These are phyloP conservation scores for Aspergillus sclerotialis DNA, from an alignment of 2,329 filamentous ascomycete species.

Conservation along the genomic window DNA sequence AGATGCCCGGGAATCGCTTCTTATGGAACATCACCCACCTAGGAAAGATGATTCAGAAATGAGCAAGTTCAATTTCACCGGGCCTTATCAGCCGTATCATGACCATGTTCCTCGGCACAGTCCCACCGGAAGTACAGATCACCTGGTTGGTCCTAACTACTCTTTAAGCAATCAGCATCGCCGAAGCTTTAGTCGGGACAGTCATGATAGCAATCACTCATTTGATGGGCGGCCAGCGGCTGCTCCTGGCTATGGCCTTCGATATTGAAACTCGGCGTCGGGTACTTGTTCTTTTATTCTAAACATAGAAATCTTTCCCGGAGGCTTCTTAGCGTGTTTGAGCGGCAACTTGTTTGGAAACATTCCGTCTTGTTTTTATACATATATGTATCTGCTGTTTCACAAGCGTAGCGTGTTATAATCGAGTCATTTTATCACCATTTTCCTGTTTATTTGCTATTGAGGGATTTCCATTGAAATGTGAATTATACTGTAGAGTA, in stretches of 20 bases:
- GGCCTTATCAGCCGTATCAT: slow-evolving; percentile 35
- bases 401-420: too few species aligned
- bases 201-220: slow-evolving; percentile 21
- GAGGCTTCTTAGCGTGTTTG: slow-evolving; percentile 20
- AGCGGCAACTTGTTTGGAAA: slow-evolving; percentile 6
- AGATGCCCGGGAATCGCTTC: slow-evolving; percentile 63
- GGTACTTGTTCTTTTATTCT: too few species aligned
- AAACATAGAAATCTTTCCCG: too few species aligned
- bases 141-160: slow-evolving; percentile 24
- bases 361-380: too few species aligned
- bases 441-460: too few species aligned
- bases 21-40: slow-evolving; percentile 54
- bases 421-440: too few species aligned
- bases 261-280: too few species aligned
- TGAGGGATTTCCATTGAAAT: too few species aligned
- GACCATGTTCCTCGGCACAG: slow-evolving; percentile 21
- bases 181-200: slow-evolving; percentile 20
- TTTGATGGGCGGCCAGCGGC: slow-evolving; percentile 24
- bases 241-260: slow-evolving; percentile 27
- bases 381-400: too few species aligned
- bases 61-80: slow-evolving; percentile 35
- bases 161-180: slow-evolving; percentile 16
- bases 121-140: slow-evolving; percentile 27
- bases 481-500: too few species aligned
- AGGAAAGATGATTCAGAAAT: slow-evolving; percentile 26